Evolutionary conservation across 805 yeast genomes (phyloP).

Genomic region (Candida stauntonica): DNA sequence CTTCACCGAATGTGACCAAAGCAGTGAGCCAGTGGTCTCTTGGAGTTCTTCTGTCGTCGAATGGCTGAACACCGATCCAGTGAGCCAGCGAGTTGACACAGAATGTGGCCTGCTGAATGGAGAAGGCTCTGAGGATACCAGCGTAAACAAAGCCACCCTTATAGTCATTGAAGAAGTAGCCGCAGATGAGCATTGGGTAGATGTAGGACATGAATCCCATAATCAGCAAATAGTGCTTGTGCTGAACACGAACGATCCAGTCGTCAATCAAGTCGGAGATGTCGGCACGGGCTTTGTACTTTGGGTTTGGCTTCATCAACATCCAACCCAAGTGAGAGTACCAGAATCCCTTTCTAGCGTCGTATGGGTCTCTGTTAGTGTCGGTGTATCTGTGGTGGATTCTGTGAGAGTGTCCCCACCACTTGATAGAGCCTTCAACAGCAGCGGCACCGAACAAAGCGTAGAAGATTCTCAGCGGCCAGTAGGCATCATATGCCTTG

Average conservation of each 20-base stretch:
- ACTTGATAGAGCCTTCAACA: slow-evolving; percentile 79
- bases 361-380: slow-evolving; percentile 79
- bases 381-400: slow-evolving; percentile 85
- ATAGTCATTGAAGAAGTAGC: slow-evolving; percentile 54
- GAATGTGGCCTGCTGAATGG: slow-evolving; percentile 81
- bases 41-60: slow-evolving; percentile 83
- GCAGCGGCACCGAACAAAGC: slow-evolving; percentile 82
- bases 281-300: slow-evolving; percentile 53
- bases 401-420: slow-evolving; percentile 89
- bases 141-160: slow-evolving; percentile 74
- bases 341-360: slow-evolving; percentile 82
- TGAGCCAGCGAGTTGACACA: slow-evolving; percentile 85
- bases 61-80: slow-evolving; percentile 83
- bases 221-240: slow-evolving; percentile 63
- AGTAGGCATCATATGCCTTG: slow-evolving; percentile 60
- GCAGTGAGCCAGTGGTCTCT: slow-evolving; percentile 81
- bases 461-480: slow-evolving; percentile 57
- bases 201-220: slow-evolving; percentile 60
- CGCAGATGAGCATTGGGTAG: slow-evolving; percentile 56
- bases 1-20: slow-evolving; percentile 82
- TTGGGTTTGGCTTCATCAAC: slow-evolving; percentile 76
- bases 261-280: slow-evolving; percentile 74
- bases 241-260: slow-evolving; percentile 78
- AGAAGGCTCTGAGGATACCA: slow-evolving; percentile 63
- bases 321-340: slow-evolving; percentile 86